A percentile compares a stretch with the other conserved stretches of the same genome.
Conservation (phyloP, 441 rosid genomes). For the Syzygium malaccense region DNA sequence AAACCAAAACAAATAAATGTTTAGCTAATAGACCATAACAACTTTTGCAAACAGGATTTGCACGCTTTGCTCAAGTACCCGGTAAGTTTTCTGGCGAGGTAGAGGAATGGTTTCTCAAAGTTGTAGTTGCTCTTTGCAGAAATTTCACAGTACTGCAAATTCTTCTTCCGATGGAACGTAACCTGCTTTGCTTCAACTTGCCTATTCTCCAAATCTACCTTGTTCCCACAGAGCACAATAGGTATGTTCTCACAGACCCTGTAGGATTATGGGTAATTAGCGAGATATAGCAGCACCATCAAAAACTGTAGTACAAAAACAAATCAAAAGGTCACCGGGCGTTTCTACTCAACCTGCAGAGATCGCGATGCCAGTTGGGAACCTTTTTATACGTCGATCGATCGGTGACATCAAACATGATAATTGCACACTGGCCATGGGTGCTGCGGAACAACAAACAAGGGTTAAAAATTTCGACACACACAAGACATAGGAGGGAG, state of each 20-base stretch:
- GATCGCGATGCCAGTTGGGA: background rate
- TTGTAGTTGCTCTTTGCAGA: background rate
- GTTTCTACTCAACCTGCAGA: background rate
- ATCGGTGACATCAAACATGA: constrained; percentile 8
- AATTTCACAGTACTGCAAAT: background rate
- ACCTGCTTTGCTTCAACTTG: constrained; percentile 7
- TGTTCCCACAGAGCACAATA: constrained; percentile 8
- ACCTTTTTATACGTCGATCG: background rate
- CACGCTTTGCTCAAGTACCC: background rate
- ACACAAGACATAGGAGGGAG: background rate
- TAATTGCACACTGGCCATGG: constrained; percentile 5
- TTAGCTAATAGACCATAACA: background rate
- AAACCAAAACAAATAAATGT: background rate
- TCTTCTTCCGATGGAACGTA: background rate
- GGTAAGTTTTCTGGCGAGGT: background rate
- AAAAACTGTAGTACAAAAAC: background rate
- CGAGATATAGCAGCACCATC: background rate
- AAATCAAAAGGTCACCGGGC: background rate
- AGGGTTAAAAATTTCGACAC: background rate
- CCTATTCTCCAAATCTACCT: constrained; percentile 8
- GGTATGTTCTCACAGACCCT: constrained; percentile 12
- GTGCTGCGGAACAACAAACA: background rate
- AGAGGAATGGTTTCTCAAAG: constrained; percentile 3
- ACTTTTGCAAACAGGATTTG: background rate
- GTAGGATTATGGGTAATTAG: background rate